Base-by-base conservation (phyloP, 2,329 filamentous ascomycete species). In the Fusarium phyllophilum region DNA sequence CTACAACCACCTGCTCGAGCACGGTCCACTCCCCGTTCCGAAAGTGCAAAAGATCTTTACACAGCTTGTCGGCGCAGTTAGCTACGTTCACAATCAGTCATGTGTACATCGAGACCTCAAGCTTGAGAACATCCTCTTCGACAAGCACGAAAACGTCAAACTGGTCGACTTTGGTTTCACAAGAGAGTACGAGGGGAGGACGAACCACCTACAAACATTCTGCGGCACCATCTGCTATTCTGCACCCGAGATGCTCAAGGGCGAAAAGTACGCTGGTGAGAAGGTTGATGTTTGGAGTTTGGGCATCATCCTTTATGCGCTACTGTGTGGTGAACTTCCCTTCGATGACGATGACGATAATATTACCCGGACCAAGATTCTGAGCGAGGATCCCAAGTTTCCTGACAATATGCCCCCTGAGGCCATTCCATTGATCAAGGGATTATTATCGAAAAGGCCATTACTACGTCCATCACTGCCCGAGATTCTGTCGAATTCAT, bases 81-180 rank as follows among this genome's bases (percentile, higher is more conserved):
- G 92, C 62, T 98, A 98, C 82, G 96, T 99, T 42, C 96, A 99
- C 84, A 92, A 92, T 81, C 95, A 97, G 78, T 95, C 93, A 11
- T 99, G 96, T 81, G 96, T 99, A 39, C 96, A 99, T 82, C 94
- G 96, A 77, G 96, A 99, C 81, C 86, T 99, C 62, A 99, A 99
- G 83, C 88, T 99, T 78, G 96, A 99, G 81, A 85, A 85, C 36
- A 98, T 99, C 66, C 86, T 99, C 51, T 89, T 99, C 76, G 96
- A 99, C 85, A 98, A 97, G 82, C 89, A 98, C 80, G 96, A 97
- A 80, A 97, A 98, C 79, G 96, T 99, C 76, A 99, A 99, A 84
- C 85, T 99, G 69, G 96, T 97, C 76, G 96, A 99, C 82, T 99
- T 99, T 85, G 96, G 96, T 24, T 99, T 99, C 81, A 99, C 96